A percentile compares a stretch with the other conserved stretches of the same genome.
Evolutionary conservation across 148 eudicot genomes (phyloP).

Genomic region (Pharnaceum exiguum): DNA sequence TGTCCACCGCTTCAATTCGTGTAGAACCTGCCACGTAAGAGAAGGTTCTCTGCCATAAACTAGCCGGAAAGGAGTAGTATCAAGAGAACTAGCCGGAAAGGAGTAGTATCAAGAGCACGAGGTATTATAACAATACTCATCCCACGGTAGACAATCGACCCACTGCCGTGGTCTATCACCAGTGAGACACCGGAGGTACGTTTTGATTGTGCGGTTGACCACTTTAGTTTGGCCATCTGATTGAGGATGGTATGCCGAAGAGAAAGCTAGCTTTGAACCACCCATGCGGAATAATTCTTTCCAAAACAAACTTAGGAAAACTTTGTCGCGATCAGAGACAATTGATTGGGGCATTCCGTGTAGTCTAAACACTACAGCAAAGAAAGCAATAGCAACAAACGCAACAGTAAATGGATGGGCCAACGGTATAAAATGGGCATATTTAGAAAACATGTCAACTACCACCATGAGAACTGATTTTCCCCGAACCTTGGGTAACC

Average conservation of each 20-base stretch:
- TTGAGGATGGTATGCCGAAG: constrained; percentile 1
- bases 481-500: no score
- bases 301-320: constrained; percentile 1
- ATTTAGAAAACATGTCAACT: no score
- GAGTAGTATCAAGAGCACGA: background rate
- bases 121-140: constrained; percentile 1
- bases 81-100: background rate
- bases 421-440: no score
- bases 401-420: no score
- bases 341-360: background rate
- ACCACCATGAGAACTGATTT: no score
- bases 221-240: constrained; percentile 6
- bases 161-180: background rate
- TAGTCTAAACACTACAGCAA: no score
- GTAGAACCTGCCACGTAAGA: background rate
- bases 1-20: background rate
- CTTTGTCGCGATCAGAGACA: background rate
- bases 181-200: background rate
- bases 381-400: no score
- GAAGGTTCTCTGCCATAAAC: constrained; percentile 4
- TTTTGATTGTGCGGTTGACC: background rate
- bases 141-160: background rate
- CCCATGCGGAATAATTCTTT: background rate
- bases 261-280: background rate
- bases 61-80: background rate